Evolutionary conservation across 371 early-diverging fungal species (phyloP).

Genomic region (Saksenaea vasiformis): DNA sequence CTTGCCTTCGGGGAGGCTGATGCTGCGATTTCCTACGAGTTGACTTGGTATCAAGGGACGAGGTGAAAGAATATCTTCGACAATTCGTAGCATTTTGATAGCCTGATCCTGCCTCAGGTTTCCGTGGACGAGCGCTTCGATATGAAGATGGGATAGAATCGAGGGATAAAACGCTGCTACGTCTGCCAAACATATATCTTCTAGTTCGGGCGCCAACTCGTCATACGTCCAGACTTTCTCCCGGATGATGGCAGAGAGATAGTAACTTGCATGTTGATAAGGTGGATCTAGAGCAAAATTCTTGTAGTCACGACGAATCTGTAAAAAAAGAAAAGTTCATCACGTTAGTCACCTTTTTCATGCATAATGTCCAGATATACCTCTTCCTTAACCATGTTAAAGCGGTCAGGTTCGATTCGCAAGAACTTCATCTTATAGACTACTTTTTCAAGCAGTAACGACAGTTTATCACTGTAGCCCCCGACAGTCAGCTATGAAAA

Average conservation of each 20-base stretch:
- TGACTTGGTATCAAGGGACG: constrained; percentile 65
- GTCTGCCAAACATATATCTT: constrained; percentile 64
- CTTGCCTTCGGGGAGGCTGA: constrained; percentile 59
- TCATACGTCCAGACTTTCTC: constrained; percentile 78
- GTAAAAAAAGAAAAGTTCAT: not conserved
- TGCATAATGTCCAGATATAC: constrained; percentile 12
- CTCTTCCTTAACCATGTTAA: constrained; percentile 75
- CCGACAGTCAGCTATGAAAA: constrained; percentile 50
- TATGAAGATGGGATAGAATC: constrained; percentile 64
- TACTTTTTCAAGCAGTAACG: constrained; percentile 68
- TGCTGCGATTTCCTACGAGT: constrained; percentile 56
- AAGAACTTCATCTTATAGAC: constrained; percentile 67
- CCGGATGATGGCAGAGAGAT: constrained; percentile 66
- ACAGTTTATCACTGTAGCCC: constrained; percentile 88
- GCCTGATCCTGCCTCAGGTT: constrained; percentile 68
- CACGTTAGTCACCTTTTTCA: not conserved
- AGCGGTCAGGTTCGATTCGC: constrained; percentile 65
- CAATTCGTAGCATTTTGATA: constrained; percentile 51
- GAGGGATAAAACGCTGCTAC: constrained; percentile 68
- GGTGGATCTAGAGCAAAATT: constrained; percentile 78
- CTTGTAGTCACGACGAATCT: constrained; percentile 59
- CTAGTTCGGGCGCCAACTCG: constrained; percentile 62
- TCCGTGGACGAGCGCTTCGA: constrained; percentile 88
- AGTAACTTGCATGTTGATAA: constrained; percentile 73
- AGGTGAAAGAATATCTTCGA: constrained; percentile 54